Base-by-base conservation (phyloP, 768 basidiomycete species). In the Podaxis sp. region DNA sequence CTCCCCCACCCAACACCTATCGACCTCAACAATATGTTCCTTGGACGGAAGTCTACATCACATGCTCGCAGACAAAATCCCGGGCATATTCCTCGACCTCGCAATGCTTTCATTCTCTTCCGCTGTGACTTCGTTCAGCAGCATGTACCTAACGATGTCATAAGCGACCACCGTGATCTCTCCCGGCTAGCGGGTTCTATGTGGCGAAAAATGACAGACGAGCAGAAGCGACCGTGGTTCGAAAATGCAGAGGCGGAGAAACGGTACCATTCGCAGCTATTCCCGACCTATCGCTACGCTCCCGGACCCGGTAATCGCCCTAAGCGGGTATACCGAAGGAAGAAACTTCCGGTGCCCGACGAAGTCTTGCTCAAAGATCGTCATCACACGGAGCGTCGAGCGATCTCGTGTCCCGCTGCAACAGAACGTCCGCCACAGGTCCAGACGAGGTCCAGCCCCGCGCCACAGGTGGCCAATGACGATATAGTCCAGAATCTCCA, bases 41-140 rank as follows among this genome's bases (percentile, higher is more conserved):
- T 40, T 12, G 13, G 38, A 22, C 49, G 24, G 2, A 53, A 53
- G 22, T 17, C 38, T 19, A 84, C 83, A 66, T 80, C 81, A 7
- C 84, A 85, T 66, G 78, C 81, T 0, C 75, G 78, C 46, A 81
- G 80, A 46, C 81, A 79, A 57, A 79, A 83, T 1, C 59, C 69
- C 4, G 82, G 77, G 4, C 90, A 90, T 69, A 82, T 91, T 42
- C 87, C 87, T 17, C 84, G 91, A 28, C 89, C 90, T 0, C 78
- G 87, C 15, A 92, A 92, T 72, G 87, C 90, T 0, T 93, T 93
- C 74, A 91, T 93, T 66, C 82, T 92, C 65, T 93, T 90, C 71
- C 82, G 91, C 46, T 89, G 85, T 70, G 85, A 91, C 70, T 86
- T 90, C 58, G 85, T 89, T 15, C 80, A 84, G 56, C 84, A 88